Base-by-base conservation (phyloP, 805 yeast genomes). In the Ascoidea asiatica region DNA sequence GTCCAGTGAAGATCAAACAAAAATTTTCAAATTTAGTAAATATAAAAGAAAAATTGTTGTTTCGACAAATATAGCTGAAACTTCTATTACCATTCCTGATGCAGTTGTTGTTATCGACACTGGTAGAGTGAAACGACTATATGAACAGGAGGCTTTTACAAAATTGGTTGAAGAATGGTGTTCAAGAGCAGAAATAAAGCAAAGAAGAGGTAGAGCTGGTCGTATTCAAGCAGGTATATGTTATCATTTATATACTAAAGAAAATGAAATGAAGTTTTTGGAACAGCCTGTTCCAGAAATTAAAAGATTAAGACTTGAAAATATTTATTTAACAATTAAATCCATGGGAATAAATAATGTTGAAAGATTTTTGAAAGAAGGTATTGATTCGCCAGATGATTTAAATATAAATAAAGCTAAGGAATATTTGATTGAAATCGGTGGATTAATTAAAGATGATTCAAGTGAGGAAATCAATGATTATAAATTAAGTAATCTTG, bases 161-260 rank as follows among this genome's bases (percentile, higher is more conserved):
- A 74, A 74, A 44, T 67, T 90, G 41, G 67, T 77, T 4, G 97
- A 90, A 53, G 68, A 71, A 4, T 90, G 95, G 87, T 86, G 87
- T 19, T 89, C 97, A 0, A 75, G 74, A 50, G 97, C 97, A 0
- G 95, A 94, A 55, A 80, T 80, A 19, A 73, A 77, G 19, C 98
- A 90, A 61, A 74, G 98, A 64, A 70, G 95, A 59, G 98, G 98
- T 59, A 83, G 98, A 67, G 90, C 97, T n/a, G 98, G 98, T 50
- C 89, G 98, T 73, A 87, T 90, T 11, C 74, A 79, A 35, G 69
- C 69, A 21, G 98, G 98, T 46, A 65, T 67, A 13, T 88, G 97
- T 50, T 90, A 77, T 61, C 88, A 84, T 56, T 56, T 90, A 41
- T 90, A 75, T 60, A 81, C 96, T 1, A 63, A 65, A 44, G 73